phyloP scores from a whole-genome alignment of 2,329 filamentous ascomycete species.

The Sporothrix pseudoabietina region DNA sequence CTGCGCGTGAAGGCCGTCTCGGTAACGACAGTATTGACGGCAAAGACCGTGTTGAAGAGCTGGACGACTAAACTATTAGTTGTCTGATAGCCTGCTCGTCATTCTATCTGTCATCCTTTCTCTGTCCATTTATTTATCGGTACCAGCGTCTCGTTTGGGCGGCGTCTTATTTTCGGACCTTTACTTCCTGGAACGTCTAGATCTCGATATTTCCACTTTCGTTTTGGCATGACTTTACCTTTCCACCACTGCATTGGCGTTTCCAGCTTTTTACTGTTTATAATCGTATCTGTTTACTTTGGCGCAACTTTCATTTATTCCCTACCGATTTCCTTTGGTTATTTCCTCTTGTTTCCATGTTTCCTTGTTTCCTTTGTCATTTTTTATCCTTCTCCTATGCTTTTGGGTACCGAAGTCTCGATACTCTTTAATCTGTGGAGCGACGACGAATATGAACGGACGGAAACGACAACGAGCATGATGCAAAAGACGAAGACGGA shows the following conservation, averaged over 20 bases:
- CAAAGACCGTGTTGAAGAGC: conserved; percentile 53
- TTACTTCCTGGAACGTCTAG: background rate
- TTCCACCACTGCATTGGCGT: conserved; percentile 5
- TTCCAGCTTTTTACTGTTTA: background rate
- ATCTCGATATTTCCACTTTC: background rate
- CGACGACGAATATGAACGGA: background rate
- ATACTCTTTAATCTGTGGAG: conserved; percentile 1
- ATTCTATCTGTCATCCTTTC: background rate
- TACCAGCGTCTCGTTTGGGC: background rate
- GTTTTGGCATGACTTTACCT: background rate
- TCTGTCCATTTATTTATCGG: background rate
- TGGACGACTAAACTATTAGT: conserved; percentile 40
- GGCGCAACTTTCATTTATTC: background rate
- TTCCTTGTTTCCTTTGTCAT: background rate
- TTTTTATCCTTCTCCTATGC: background rate
- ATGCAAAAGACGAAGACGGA: background rate
- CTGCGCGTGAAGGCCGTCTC: conserved; percentile 68
- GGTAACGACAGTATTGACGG: conserved; percentile 62
- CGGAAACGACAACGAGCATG: background rate
- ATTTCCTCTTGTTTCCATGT: background rate
- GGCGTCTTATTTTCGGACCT: background rate
- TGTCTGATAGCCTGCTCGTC: background rate
- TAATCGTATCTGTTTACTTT: background rate
- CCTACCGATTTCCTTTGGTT: background rate
- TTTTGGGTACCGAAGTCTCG: background rate